These are phyloP conservation scores for Paramyrothecium roridum DNA, from an alignment of 2,329 filamentous ascomycete genomes.

Conservation along the genomic window DNA sequence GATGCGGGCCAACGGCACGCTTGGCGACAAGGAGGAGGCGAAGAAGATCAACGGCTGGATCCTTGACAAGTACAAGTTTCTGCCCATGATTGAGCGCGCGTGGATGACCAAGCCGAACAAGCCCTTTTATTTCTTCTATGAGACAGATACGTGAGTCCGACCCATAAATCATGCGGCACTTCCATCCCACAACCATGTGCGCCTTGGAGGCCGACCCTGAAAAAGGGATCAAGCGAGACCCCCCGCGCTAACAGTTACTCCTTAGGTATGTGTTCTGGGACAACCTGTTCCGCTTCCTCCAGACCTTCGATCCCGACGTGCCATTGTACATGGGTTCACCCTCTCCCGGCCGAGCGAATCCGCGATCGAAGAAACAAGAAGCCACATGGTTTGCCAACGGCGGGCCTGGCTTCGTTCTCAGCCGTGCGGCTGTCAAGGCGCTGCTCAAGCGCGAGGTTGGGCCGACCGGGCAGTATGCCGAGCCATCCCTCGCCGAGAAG, in stretches of 20 bases:
- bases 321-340: constrained; percentile 48
- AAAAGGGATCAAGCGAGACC: not conserved
- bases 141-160: constrained; percentile 48
- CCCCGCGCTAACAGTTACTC: not conserved
- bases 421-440: constrained; percentile 39
- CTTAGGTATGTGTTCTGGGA: constrained; percentile 28
- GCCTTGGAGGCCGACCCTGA: not conserved
- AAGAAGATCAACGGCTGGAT: constrained; percentile 42
- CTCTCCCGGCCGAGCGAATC: constrained; percentile 31
- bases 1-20: constrained; percentile 27
- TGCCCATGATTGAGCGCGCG: constrained; percentile 51
- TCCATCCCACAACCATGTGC: not conserved
- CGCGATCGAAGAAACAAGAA: constrained; percentile 17
- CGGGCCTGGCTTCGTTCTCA: constrained; percentile 44
- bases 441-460: constrained; percentile 29
- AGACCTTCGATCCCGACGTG: constrained; percentile 40
- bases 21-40: constrained; percentile 24
- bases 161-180: constrained; percentile 17
- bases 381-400: constrained; percentile 46
- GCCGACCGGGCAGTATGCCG: constrained; percentile 31
- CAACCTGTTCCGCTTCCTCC: constrained; percentile 46
- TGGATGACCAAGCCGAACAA: constrained; percentile 43
- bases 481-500: constrained; percentile 31
- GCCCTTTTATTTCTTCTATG: constrained; percentile 54
- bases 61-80: constrained; percentile 56